These are phyloP conservation scores for Pistacia vera DNA, from an alignment of 345 rosid species.

Conservation along the genomic window DNA sequence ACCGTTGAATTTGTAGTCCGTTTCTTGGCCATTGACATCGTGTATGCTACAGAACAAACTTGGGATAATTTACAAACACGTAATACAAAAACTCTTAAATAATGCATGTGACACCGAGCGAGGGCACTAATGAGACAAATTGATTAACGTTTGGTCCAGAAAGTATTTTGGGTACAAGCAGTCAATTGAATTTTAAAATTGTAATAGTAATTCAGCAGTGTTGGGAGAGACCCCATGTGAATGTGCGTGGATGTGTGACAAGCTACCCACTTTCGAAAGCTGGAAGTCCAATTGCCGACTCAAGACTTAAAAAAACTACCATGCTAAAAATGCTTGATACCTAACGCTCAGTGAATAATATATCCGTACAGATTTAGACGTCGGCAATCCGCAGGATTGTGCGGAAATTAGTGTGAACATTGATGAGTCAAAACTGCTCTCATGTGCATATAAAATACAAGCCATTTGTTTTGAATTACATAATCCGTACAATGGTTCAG, in stretches of 20 bases:
- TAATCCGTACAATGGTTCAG: no score
- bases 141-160: neutral
- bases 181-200: neutral
- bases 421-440: neutral
- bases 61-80: neutral
- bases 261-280: neutral
- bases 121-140: neutral
- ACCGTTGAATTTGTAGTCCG: slow-evolving; percentile 29
- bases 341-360: no score
- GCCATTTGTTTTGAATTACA: neutral
- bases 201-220: no score
- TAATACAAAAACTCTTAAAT: neutral
- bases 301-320: neutral
- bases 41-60: neutral
- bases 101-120: neutral
- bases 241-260: neutral
- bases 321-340: neutral
- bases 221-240: no score
- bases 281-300: neutral
- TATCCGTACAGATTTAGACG: neutral
- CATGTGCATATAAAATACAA: neutral
- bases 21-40: neutral
- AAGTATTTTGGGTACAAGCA: neutral
- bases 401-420: neutral
- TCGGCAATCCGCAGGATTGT: no score